Evolutionary conservation across 805 yeast genomes (phyloP).

Genomic region (Saccharomycopsis fibuligera): DNA sequence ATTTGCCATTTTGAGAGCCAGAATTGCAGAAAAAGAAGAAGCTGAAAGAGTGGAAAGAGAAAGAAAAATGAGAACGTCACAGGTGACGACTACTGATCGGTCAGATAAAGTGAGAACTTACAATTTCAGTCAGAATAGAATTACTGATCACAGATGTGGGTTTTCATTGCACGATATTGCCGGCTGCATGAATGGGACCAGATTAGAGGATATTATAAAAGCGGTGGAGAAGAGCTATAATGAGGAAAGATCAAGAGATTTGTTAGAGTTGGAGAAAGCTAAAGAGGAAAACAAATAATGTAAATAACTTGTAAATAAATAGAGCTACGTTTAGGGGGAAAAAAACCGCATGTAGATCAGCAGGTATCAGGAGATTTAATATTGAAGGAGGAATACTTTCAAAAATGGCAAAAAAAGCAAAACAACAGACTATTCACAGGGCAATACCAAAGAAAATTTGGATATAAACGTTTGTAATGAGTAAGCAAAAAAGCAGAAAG

Average conservation of each 20-base stretch:
- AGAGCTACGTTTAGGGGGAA: not conserved
- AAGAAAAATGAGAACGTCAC: slow-evolving; percentile 62
- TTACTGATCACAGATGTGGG: slow-evolving; percentile 92
- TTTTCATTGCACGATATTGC: slow-evolving; percentile 68
- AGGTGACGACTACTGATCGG: slow-evolving; percentile 83
- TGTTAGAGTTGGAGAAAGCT: not conserved
- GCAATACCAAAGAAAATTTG: too few species aligned
- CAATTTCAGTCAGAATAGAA: slow-evolving; percentile 85
- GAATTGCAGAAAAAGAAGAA: slow-evolving; percentile 77
- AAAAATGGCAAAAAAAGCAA: not conserved
- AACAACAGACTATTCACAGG: not conserved
- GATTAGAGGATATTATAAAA: slow-evolving; percentile 49
- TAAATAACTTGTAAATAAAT: not conserved
- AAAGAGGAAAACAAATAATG: not conserved
- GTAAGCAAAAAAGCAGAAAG: too few species aligned
- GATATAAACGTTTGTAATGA: too few species aligned
- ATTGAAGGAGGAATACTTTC: not conserved
- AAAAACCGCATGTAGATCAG: not conserved
- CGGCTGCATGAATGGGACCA: slow-evolving; percentile 56
- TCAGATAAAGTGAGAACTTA: slow-evolving; percentile 92
- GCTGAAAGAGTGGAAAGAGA: slow-evolving; percentile 59
- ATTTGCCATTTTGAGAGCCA: slow-evolving; percentile 69
- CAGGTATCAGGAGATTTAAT: not conserved
- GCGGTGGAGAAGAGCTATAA: slow-evolving; percentile 43
- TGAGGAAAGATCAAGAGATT: slow-evolving; percentile 37